phyloP scores from a whole-genome alignment of 2,329 filamentous ascomycete species.

The Elsinoe necatrix region DNA sequence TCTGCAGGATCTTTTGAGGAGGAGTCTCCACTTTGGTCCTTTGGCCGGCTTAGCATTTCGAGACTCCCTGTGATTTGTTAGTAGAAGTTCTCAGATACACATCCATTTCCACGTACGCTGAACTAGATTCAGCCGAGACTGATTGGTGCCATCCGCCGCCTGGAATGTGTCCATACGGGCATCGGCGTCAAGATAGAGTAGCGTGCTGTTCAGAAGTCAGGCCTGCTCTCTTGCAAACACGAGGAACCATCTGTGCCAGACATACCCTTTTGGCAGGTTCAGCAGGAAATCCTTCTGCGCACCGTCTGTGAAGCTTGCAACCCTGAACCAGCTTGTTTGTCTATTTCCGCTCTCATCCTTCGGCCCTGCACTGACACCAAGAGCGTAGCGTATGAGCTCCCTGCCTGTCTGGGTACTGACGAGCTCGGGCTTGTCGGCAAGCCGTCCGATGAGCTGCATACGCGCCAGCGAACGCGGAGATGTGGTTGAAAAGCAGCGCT shows the following conservation, averaged over 20 bases:
- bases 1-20: slow-evolving; percentile 22
- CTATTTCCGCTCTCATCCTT: slow-evolving; percentile 57
- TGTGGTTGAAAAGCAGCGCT: slow-evolving; percentile 70
- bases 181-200: slow-evolving; percentile 79
- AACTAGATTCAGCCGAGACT: slow-evolving; percentile 57
- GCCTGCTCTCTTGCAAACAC: background rate
- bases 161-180: slow-evolving; percentile 59
- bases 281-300: slow-evolving; percentile 62
- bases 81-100: background rate
- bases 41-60: slow-evolving; percentile 40
- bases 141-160: slow-evolving; percentile 60
- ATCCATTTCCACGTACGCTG: slow-evolving; percentile 59
- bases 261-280: slow-evolving; percentile 75
- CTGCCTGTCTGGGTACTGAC: slow-evolving; percentile 59
- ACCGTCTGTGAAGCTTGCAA: slow-evolving; percentile 65
- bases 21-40: slow-evolving; percentile 19
- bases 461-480: slow-evolving; percentile 57
- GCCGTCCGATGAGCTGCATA: slow-evolving; percentile 79
- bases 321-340: slow-evolving; percentile 76
- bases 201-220: slow-evolving; percentile 46
- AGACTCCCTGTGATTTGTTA: slow-evolving; percentile 34
- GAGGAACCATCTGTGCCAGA: background rate
- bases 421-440: slow-evolving; percentile 71
- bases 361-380: slow-evolving; percentile 61
- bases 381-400: slow-evolving; percentile 66